A percentile compares a stretch with the other conserved stretches of the same genome.
These are phyloP conservation scores for Penicillium sp. DNA, from an alignment of 2,329 filamentous ascomycete species.

Conservation along the genomic window DNA sequence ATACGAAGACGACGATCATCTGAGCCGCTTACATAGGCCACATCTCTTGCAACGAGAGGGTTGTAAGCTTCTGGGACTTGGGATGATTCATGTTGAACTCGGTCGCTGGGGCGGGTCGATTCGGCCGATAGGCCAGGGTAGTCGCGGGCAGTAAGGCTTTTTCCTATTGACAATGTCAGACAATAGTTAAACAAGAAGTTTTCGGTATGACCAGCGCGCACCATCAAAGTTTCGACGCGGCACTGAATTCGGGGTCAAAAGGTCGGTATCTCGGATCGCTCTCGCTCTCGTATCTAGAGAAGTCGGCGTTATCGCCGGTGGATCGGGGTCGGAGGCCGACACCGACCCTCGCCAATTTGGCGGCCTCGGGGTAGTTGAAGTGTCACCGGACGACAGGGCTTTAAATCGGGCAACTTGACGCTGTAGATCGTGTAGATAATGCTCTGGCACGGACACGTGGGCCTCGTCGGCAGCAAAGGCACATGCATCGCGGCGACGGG, in stretches of 20 bases:
- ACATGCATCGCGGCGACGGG: neutral
- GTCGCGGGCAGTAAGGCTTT: neutral
- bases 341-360: neutral
- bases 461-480: neutral
- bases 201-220: neutral
- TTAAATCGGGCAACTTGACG: neutral
- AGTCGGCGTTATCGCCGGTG: neutral
- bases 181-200: neutral
- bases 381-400: neutral
- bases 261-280: neutral
- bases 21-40: slow-evolving; percentile 2
- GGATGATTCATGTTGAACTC: neutral
- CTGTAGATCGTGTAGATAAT: neutral
- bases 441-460: neutral
- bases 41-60: neutral
- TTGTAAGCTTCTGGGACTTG: neutral
- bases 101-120: neutral
- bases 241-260: neutral
- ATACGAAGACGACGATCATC: slow-evolving; percentile 4
- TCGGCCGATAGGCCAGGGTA: neutral
- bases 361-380: neutral
- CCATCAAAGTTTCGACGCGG: neutral
- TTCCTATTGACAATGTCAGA: neutral
- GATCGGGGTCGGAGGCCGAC: neutral
- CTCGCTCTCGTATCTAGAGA: neutral